These are phyloP conservation scores for Panicum miliaceum DNA, from an alignment of 176 grass and related monocot species.

Conservation along the genomic window DNA sequence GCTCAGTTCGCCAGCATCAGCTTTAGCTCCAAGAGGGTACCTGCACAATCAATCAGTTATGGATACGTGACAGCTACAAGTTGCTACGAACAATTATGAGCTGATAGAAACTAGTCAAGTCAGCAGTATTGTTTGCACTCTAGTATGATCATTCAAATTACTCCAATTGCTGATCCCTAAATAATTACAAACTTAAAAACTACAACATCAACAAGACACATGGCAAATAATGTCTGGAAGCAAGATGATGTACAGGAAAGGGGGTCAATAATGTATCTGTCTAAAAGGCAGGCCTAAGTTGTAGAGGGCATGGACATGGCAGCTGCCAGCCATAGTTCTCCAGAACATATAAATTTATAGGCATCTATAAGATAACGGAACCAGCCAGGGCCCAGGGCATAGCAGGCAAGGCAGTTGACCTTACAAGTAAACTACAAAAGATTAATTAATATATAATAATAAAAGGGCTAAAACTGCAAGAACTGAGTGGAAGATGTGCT, in stretches of 20 bases:
- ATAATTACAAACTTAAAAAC: neutral
- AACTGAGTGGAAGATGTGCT: neutral
- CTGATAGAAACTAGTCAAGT: neutral
- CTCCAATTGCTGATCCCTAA: neutral
- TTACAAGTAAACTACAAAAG: slow-evolving; percentile 27
- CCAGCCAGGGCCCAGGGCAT: neutral
- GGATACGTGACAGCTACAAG: neutral
- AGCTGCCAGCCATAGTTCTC: slow-evolving; percentile 6
- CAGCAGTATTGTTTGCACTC: neutral
- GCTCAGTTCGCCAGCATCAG: slow-evolving; percentile 65
- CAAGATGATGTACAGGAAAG: neutral
- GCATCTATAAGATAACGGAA: slow-evolving; percentile 26
- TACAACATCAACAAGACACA: neutral
- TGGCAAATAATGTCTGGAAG: neutral
- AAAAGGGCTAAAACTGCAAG: slow-evolving; percentile 15
- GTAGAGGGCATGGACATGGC: slow-evolving; percentile 25
- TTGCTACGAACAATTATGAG: neutral
- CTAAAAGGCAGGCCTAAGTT: neutral
- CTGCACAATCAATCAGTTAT: slow-evolving; percentile 41
- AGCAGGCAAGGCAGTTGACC: slow-evolving; percentile 7
- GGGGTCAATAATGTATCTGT: neutral
- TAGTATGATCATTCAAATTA: neutral
- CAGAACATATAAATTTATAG: slow-evolving; percentile 22
- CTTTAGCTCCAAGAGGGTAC: slow-evolving; percentile 67
- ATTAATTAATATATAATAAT: neutral